A percentile compares a stretch with the other conserved stretches of the same genome.
phyloP scores from a whole-genome alignment of 805 yeast species.

The Lachancea kluyveri region DNA sequence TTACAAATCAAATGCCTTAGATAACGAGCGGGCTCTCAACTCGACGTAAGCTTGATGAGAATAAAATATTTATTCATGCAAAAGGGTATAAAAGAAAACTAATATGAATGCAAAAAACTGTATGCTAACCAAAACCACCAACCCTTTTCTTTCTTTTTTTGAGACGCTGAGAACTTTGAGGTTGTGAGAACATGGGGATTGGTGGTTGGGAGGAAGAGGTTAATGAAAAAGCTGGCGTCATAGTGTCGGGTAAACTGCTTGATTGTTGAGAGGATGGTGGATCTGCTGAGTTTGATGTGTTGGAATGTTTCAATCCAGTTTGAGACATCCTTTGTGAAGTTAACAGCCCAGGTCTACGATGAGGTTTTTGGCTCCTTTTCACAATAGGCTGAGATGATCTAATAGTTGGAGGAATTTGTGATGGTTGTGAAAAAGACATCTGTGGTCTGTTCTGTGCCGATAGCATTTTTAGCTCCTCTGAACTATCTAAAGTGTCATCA shows the following conservation, averaged over 20 bases:
- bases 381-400: conserved; percentile 21
- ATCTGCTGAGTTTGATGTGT: not conserved
- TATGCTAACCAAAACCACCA: conserved; percentile 42
- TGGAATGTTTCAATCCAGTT: not conserved
- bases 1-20: too few species aligned
- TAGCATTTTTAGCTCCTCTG: not conserved
- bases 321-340: not conserved
- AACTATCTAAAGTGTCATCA: not conserved
- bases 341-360: not conserved
- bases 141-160: conserved; percentile 39
- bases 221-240: conserved; percentile 31
- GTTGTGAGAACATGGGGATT: conserved; percentile 14
- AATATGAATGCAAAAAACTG: too few species aligned
- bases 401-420: conserved; percentile 26
- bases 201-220: conserved; percentile 15
- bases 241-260: conserved; percentile 21
- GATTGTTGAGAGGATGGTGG: conserved; percentile 7
- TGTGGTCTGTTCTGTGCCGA: not conserved
- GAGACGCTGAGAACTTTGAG: conserved; percentile 14
- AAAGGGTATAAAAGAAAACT: too few species aligned
- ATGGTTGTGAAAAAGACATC: conserved; percentile 7
- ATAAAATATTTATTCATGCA: too few species aligned
- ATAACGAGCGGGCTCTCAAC: too few species aligned
- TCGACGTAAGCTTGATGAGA: too few species aligned
- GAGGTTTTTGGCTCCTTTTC: conserved; percentile 5